phyloP scores from a whole-genome alignment of 2,329 filamentous ascomycete genomes.

The Laburnicola sp. region DNA sequence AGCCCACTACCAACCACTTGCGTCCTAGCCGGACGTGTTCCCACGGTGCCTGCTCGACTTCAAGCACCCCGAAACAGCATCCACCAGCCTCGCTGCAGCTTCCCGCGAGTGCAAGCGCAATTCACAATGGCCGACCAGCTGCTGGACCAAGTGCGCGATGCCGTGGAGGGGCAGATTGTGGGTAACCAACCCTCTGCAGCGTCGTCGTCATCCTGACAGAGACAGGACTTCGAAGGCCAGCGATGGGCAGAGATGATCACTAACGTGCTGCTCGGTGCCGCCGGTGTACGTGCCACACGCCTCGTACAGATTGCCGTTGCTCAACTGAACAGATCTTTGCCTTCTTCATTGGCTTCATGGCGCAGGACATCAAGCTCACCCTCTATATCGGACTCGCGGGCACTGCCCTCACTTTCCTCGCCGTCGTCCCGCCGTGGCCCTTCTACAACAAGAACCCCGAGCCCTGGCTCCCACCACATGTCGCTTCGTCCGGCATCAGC shows the following conservation, averaged over 20 bases:
- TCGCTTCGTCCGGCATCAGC: constrained; percentile 48
- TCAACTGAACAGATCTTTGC: constrained; percentile 64
- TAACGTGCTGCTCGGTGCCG: constrained; percentile 71
- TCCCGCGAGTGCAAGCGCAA: no score
- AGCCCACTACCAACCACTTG: background rate
- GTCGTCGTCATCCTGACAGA: constrained; percentile 20
- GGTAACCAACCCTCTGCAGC: constrained; percentile 32
- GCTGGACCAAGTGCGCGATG: constrained; percentile 76
- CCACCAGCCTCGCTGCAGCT: no score
- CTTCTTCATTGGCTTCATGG: constrained; percentile 78
- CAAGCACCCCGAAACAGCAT: no score
- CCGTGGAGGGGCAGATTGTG: constrained; percentile 91
- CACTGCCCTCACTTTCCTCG: constrained; percentile 75
- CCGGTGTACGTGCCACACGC: constrained; percentile 64
- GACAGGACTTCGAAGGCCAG: constrained; percentile 75
- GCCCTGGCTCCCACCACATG: constrained; percentile 73
- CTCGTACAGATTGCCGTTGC: constrained; percentile 3
- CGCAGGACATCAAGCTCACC: constrained; percentile 83
- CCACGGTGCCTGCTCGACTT: no score
- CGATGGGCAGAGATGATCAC: constrained; percentile 76
- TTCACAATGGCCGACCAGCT: constrained; percentile 70
- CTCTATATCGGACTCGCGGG: constrained; percentile 82
- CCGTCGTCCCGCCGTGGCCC: constrained; percentile 90
- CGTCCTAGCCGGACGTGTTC: background rate
- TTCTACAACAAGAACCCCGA: constrained; percentile 86